Percentiles rank a stretch among this genome's conserved stretches.
Evolutionary conservation across 441 rosid genomes (phyloP).

Genomic region (Omphalea diandra): DNA sequence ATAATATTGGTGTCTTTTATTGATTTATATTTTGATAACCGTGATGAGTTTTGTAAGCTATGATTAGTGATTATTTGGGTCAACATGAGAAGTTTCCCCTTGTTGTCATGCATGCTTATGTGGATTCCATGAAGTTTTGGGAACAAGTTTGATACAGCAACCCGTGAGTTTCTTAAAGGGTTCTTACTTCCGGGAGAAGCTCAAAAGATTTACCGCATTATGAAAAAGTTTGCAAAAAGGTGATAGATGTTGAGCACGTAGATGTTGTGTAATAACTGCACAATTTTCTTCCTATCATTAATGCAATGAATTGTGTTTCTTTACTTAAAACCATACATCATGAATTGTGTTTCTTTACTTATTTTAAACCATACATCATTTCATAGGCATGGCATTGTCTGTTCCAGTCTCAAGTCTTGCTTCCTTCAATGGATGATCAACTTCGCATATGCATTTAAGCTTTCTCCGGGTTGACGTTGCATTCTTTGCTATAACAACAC

Average conservation of each 20-base stretch:
- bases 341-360: background rate
- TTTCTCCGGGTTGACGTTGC: constrained; percentile 3
- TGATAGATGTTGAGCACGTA: constrained; percentile 28
- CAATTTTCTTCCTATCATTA: background rate
- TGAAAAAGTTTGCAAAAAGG: constrained; percentile 99
- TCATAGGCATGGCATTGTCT: background rate
- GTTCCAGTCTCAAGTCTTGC: background rate
- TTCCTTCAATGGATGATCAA: background rate
- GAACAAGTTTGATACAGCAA: constrained; percentile 86
- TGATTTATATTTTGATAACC: constrained; percentile 34
- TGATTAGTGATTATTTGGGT: constrained; percentile 97
- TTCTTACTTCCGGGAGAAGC: constrained; percentile 99
- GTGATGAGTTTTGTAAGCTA: constrained; percentile 64
- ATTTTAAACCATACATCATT: constrained; percentile 10
- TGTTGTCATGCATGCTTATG: constrained; percentile 98
- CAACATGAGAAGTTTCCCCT: constrained; percentile 98
- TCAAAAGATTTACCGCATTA: constrained; percentile 98
- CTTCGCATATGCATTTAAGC: background rate
- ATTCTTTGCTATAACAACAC: background rate
- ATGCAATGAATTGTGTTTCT: background rate
- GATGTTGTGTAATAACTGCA: too few species aligned
- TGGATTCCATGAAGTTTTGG: constrained; percentile 90
- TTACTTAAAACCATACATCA: too few species aligned
- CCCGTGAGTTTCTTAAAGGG: constrained; percentile 94
- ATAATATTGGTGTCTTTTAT: constrained; percentile 19